Evolutionary conservation across 306 rosid genomes (phyloP).

Genomic region (Prinsepia uniflora): DNA sequence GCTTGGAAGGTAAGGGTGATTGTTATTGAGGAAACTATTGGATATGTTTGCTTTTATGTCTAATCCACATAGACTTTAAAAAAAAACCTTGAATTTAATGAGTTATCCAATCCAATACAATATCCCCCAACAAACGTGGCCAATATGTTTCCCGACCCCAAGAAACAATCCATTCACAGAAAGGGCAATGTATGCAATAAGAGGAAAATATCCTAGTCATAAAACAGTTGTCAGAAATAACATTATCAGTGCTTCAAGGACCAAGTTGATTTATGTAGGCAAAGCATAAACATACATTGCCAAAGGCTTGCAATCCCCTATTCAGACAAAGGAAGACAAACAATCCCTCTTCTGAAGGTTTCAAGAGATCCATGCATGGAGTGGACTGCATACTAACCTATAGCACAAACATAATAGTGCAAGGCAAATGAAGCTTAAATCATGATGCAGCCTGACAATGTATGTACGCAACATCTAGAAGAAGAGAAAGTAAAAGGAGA

Average conservation of each 20-base stretch:
- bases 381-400: not conserved
- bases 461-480: not conserved
- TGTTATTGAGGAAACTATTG: no score
- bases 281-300: not conserved
- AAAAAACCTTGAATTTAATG: not conserved
- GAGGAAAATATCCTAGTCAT: not conserved
- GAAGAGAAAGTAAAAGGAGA: not conserved
- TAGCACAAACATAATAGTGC: no score
- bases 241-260: not conserved
- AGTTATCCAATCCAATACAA: not conserved
- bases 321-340: not conserved
- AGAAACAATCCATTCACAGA: not conserved
- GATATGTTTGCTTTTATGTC: no score
- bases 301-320: not conserved
- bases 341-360: not conserved
- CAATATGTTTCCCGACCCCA: not conserved
- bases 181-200: not conserved
- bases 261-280: not conserved
- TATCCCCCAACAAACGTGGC: no score
- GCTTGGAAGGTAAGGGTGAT: no score
- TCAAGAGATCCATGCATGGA: not conserved
- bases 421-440: not conserved
- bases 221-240: not conserved
- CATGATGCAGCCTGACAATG: not conserved
- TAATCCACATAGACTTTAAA: no score